These are phyloP conservation scores for Aspergillus flavus DNA, from an alignment of 2,329 filamentous ascomycete genomes.

Conservation along the genomic window DNA sequence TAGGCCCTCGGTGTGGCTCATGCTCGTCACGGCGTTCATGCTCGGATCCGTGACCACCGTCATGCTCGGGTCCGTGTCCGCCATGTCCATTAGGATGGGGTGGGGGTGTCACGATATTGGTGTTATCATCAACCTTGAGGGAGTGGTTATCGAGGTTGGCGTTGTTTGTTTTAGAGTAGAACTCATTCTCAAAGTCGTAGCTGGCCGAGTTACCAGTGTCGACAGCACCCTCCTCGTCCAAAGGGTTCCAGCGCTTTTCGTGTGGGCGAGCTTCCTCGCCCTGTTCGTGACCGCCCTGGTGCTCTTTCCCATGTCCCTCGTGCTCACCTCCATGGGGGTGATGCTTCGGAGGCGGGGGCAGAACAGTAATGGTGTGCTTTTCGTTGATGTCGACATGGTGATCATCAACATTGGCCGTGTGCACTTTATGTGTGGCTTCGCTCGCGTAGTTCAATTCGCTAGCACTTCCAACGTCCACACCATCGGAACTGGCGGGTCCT, in stretches of 20 bases:
- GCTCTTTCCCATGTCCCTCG: no score
- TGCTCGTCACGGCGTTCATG: background rate
- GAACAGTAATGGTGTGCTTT: no score
- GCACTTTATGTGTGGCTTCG: no score
- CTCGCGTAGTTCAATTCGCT: no score
- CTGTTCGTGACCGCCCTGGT: background rate
- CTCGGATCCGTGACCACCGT: background rate
- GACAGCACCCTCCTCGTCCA: constrained; percentile 11
- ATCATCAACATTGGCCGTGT: no score
- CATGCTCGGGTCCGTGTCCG: background rate
- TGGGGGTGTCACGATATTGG: background rate
- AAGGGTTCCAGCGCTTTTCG: no score
- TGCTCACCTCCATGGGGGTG: no score
- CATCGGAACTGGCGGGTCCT: no score
- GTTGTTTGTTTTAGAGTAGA: background rate
- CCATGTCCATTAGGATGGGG: constrained; percentile 11
- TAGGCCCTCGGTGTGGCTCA: constrained; percentile 15
- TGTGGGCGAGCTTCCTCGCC: no score
- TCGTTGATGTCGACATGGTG: no score
- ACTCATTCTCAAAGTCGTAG: background rate
- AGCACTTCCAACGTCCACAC: no score
- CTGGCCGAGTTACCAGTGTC: constrained; percentile 24
- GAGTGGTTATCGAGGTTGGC: background rate
- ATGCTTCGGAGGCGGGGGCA: no score
- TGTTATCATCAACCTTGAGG: background rate